These are phyloP conservation scores for Zanthoxylum bungeanum DNA, from an alignment of 345 rosid species.

Conservation along the genomic window DNA sequence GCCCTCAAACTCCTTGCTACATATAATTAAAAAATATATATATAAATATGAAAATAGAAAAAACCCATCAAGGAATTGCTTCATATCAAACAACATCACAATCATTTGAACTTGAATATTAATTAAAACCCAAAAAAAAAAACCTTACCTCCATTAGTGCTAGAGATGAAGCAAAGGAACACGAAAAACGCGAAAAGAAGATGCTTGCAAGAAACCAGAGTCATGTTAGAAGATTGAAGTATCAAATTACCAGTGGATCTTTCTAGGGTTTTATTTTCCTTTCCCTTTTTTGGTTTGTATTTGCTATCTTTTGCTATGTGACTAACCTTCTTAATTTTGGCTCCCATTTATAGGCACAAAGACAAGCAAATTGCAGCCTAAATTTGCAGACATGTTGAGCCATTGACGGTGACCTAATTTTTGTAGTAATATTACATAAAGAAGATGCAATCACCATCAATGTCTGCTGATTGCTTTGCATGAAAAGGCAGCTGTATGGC, in stretches of 20 bases:
- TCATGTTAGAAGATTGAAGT: constrained; percentile 21
- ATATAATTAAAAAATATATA: neutral
- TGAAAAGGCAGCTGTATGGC: too few relatives aligned
- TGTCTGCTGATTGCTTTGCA: too few relatives aligned
- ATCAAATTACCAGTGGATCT: neutral
- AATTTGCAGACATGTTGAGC: constrained; percentile 20
- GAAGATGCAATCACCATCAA: constrained; percentile 33
- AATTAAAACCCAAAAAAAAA: neutral
- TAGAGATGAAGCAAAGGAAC: constrained; percentile 39
- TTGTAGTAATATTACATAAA: constrained; percentile 40
- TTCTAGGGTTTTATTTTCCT: neutral
- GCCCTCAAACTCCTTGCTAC: constrained; percentile 45
- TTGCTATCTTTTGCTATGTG: neutral
- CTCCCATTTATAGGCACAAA: constrained; percentile 27
- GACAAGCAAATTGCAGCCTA: neutral
- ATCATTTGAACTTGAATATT: too few relatives aligned
- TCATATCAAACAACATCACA: neutral
- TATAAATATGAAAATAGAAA: too few relatives aligned
- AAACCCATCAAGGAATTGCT: neutral
- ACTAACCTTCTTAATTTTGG: neutral
- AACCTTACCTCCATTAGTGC: constrained; percentile 29
- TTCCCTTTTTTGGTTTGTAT: neutral
- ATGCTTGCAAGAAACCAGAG: constrained; percentile 30
- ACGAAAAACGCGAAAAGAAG: constrained; percentile 36
- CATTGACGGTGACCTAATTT: constrained; percentile 27